Conservation (phyloP, 1,139 yeast species). For the Yamadazyma dushanensis region DNA sequence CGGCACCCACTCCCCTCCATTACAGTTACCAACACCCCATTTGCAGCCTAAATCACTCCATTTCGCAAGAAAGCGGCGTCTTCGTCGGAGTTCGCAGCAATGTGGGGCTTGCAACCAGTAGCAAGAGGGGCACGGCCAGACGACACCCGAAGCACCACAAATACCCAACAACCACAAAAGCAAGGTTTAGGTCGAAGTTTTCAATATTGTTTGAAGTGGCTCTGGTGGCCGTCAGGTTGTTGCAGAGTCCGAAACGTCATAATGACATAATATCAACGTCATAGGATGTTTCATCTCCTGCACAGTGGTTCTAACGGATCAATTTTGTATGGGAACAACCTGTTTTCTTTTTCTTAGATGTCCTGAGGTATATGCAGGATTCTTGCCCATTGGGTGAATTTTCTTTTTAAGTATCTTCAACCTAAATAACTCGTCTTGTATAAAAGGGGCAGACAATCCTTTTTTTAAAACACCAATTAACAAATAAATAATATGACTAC, state of each 20-base stretch:
- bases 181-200: not conserved
- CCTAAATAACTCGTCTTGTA: not conserved
- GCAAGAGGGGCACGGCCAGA: too few relatives aligned
- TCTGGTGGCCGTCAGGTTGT: not conserved
- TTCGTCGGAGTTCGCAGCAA: too few relatives aligned
- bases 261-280: slow-evolving; percentile 3
- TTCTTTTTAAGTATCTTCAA: too few relatives aligned
- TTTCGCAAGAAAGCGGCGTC: too few relatives aligned
- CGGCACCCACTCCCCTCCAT: too few relatives aligned
- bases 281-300: not conserved
- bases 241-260: not conserved
- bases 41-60: too few relatives aligned
- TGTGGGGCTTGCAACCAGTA: too few relatives aligned
- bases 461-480: not conserved
- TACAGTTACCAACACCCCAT: too few relatives aligned
- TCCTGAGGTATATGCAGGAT: slow-evolving; percentile 1
- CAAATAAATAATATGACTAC: slow-evolving; percentile 27
- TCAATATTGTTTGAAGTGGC: too few relatives aligned
- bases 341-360: not conserved
- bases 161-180: not conserved
- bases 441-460: not conserved
- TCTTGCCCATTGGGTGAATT: not conserved
- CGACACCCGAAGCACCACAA: too few relatives aligned
- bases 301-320: not conserved
- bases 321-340: not conserved